phyloP scores from a whole-genome alignment of 345 rosid genomes.

The Camelina hispida region DNA sequence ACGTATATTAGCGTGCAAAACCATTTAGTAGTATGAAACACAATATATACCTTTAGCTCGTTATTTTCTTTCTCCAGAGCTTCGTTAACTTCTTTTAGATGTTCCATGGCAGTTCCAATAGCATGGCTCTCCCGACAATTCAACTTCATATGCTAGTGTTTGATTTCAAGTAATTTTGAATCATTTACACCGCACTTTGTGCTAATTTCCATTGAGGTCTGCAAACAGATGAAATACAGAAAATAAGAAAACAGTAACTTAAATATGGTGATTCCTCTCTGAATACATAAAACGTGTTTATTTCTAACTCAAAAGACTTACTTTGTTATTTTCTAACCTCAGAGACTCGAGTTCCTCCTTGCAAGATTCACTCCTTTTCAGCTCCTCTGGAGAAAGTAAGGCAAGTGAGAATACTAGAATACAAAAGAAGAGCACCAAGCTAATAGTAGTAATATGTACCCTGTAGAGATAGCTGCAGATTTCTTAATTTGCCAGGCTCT shows the following conservation, averaged over 20 bases:
- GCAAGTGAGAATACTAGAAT: slow-evolving; percentile 28
- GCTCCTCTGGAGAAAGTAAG: slow-evolving; percentile 61
- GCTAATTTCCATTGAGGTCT: too few species aligned
- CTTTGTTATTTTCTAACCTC: slow-evolving; percentile 64
- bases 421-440: slow-evolving; percentile 11
- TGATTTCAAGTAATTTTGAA: slow-evolving; percentile 64
- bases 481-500: slow-evolving; percentile 54
- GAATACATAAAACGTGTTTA: too few species aligned
- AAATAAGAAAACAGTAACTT: too few species aligned
- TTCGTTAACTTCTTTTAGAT: slow-evolving; percentile 55
- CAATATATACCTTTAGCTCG: slow-evolving; percentile 60
- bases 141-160: slow-evolving; percentile 60
- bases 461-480: slow-evolving; percentile 57
- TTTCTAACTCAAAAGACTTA: slow-evolving; percentile 42
- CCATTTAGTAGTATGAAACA: background rate
- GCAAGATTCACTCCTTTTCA: slow-evolving; percentile 58
- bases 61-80: slow-evolving; percentile 68
- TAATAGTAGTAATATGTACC: slow-evolving; percentile 51
- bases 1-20: background rate
- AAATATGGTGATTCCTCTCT: too few species aligned
- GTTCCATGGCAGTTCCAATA: slow-evolving; percentile 47
- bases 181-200: slow-evolving; percentile 11
- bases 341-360: slow-evolving; percentile 60
- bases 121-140: slow-evolving; percentile 53
- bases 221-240: too few species aligned